Base-by-base conservation (phyloP, 768 basidiomycete species). In the Lactarius hatsudake region DNA sequence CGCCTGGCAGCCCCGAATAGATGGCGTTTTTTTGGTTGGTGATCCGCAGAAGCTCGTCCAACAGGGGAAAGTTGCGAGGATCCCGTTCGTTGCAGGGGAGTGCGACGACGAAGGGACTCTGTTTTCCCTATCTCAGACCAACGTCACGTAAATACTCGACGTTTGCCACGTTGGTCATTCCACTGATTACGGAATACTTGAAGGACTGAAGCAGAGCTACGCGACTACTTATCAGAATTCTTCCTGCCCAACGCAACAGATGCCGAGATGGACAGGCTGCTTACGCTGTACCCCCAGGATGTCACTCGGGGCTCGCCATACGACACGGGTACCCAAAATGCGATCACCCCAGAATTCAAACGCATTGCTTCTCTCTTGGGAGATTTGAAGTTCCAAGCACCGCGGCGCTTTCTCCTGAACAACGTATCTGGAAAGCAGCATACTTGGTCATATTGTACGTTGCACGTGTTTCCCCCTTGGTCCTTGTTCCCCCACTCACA, bases 1-100 rank as follows among this genome's bases (percentile, higher is more conserved):
- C 26, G 74, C 76, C 3, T 82, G 79, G 79, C 30, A 68, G 18
- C 81, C 81, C 3, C 71, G 75, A 4, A 75, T 79, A 2, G 82
- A 83, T 59, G 80, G 79, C 0, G 71, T 74, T 0, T 79, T 83
- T 68, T 56, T 83, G 32, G 71, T 67, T 1, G 76, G 72, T 0
- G 66, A 74, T 51, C 80, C 80, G 0, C 69, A 76, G 38, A 54
- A 62, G 2, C 73, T 79, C 1, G 71, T 82, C 1, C 69, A 71
- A 38, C 71, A 76, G 15, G 81, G 81, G n/a, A 71, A 70, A 9
- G 75, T 78, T 15, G 76, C 77, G 26, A 67, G 76, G 8, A 45
- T 72, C 13, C 71, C 72, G 17, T 61, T 71, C 51, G 51, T 74
- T 40, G 30, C 58, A 36, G 81, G 81, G 0, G 72, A 78, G 54